Conservation (phyloP, 1,284 basidiomycete species). For the Stygiomarasmius scandens region DNA sequence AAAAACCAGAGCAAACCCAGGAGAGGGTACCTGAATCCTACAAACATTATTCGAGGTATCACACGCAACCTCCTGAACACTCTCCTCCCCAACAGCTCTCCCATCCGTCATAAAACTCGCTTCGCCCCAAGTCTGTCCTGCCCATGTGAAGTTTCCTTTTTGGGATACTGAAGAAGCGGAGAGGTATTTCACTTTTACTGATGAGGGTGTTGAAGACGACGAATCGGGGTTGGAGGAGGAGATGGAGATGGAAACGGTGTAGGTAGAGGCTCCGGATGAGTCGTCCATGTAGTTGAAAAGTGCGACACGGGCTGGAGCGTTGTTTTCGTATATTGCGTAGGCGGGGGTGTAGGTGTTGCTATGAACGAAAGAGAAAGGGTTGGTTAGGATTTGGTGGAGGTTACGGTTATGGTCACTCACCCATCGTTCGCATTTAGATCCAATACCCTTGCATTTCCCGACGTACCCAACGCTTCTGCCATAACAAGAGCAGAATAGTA, state of each 20-base stretch:
- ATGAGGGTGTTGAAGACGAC: constrained; percentile 31
- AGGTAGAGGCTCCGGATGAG: constrained; percentile 49
- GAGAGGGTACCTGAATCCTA: constrained; percentile 66
- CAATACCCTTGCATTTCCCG: constrained; percentile 59
- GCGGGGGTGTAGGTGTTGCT: constrained; percentile 59
- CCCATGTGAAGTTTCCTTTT: constrained; percentile 77
- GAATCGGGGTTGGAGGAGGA: constrained; percentile 40
- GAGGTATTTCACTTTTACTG: constrained; percentile 62
- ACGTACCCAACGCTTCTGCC: constrained; percentile 71
- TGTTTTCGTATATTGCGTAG: constrained; percentile 74
- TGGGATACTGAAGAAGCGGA: constrained; percentile 55
- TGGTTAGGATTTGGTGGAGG: background rate
- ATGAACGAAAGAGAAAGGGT: background rate
- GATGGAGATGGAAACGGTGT: constrained; percentile 47
- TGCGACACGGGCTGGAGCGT: constrained; percentile 55
- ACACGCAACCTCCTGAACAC: constrained; percentile 58
- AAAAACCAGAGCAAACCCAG: constrained; percentile 75
- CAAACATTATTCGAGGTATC: constrained; percentile 50
- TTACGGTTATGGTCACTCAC: background rate
- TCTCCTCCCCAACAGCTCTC: constrained; percentile 51
- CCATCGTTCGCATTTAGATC: constrained; percentile 57
- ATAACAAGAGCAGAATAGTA: constrained; percentile 73
- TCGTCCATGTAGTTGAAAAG: constrained; percentile 74
- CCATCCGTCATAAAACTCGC: constrained; percentile 70
- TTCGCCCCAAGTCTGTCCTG: constrained; percentile 68